Evolutionary conservation across 208 protist species (phyloP).

Genomic region (Acanthamoeba sp.): DNA sequence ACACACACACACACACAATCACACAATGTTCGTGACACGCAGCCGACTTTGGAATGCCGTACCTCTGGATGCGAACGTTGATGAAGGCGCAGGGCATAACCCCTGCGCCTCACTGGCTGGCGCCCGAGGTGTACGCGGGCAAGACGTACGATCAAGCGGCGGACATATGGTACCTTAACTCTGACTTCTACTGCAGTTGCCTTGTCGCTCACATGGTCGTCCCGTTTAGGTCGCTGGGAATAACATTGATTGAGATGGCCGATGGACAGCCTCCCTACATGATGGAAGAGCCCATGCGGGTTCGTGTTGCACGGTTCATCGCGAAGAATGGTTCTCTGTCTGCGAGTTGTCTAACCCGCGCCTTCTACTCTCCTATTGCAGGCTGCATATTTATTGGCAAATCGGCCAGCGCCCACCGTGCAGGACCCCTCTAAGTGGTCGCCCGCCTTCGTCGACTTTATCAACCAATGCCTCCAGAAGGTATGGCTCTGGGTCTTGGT

Average conservation of each 20-base stretch:
- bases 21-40: not conserved
- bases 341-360: no score
- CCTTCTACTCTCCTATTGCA: not conserved
- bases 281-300: conserved; percentile 58
- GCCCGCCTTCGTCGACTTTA: conserved; percentile 27
- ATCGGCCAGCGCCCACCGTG: conserved; percentile 32
- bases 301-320: not conserved
- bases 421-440: conserved; percentile 34
- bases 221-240: not conserved
- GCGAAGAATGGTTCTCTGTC: no score
- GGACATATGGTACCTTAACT: conserved; percentile 70
- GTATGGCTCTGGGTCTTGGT: not conserved
- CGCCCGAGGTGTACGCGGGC: conserved; percentile 14
- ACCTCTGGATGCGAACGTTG: conserved; percentile 29
- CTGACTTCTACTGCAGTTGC: no score
- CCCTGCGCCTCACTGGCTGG: not conserved
- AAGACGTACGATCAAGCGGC: not conserved
- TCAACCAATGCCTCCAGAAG: conserved; percentile 29
- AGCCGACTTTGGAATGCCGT: conserved; percentile 66
- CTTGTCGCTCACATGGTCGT: not conserved
- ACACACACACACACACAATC: not conserved
- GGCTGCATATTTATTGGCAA: conserved; percentile 47
- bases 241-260: conserved; percentile 56
- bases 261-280: conserved; percentile 50
- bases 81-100: conserved; percentile 8